Conservation (phyloP, 306 rosid genomes). For the Canavalia gladiata region DNA sequence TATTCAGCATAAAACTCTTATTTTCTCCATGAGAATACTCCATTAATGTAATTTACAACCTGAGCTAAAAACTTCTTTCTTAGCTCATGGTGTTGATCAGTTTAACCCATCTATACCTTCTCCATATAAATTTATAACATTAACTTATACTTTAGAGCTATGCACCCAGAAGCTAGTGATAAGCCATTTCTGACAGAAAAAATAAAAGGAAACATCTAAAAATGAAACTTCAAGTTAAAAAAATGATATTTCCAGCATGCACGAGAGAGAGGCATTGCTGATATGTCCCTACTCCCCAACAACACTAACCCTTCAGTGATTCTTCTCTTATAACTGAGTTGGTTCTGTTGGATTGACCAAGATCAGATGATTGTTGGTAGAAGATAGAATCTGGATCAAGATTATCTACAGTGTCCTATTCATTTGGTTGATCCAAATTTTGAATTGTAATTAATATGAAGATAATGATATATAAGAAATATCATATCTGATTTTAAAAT, state of each 20-base stretch:
- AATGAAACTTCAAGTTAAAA: neutral
- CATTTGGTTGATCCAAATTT: neutral
- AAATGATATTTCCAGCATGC: neutral
- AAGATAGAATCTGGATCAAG: neutral
- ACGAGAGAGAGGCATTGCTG: neutral
- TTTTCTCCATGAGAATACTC: neutral
- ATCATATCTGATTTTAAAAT: neutral
- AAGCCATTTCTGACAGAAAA: neutral
- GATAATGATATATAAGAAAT: neutral
- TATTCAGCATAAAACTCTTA: neutral
- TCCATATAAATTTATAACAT: neutral
- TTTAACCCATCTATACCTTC: neutral
- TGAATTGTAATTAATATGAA: neutral
- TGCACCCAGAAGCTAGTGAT: neutral
- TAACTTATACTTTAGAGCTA: neutral
- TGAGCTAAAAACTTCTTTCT: neutral
- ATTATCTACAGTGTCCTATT: neutral
- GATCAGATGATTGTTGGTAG: neutral
- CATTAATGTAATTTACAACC: neutral
- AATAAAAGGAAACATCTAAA: neutral
- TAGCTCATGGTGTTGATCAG: neutral
- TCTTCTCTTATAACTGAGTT: neutral
- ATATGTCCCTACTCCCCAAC: neutral
- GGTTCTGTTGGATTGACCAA: neutral
- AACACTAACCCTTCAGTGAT: neutral